These are phyloP conservation scores for Populus trichocarpa DNA, from an alignment of 441 rosid species.

Conservation along the genomic window DNA sequence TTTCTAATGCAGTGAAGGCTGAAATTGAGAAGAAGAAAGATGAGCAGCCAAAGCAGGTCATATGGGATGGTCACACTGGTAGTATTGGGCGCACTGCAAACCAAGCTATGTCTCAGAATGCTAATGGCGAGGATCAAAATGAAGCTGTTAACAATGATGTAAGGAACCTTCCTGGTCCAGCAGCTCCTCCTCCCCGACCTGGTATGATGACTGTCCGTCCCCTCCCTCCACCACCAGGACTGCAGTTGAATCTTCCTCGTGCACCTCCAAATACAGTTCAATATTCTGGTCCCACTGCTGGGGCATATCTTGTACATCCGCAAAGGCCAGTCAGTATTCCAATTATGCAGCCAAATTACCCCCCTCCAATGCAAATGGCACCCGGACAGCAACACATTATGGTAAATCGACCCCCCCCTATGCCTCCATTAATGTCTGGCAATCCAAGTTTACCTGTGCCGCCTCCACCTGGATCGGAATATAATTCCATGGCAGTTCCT, in stretches of 20 bases:
- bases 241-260: conserved; percentile 86
- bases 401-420: conserved; percentile 59
- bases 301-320: conserved; percentile 42
- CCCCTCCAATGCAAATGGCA: conserved; percentile 57
- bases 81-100: conserved; percentile 98
- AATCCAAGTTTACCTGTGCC: conserved; percentile 55
- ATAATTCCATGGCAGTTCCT: conserved; percentile 55
- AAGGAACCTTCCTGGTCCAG: conserved; percentile 83
- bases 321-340: conserved; percentile 70
- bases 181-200: conserved; percentile 93
- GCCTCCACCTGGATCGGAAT: conserved; percentile 91
- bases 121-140: conserved; percentile 60
- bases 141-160: conserved; percentile 36
- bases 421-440: conserved; percentile 40
- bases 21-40: conserved; percentile 99
- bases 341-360: conserved; percentile 58
- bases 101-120: conserved; percentile 84
- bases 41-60: conserved; percentile 98
- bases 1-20: conserved; percentile 96
- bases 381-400: conserved; percentile 69
- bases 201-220: conserved; percentile 68
- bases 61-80: conserved; percentile 99
- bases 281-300: conserved; percentile 43
- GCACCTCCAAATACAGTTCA: conserved; percentile 59
- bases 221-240: conserved; percentile 92